phyloP scores from a whole-genome alignment of 1,284 basidiomycete species.

The Dichomitus squalens region DNA sequence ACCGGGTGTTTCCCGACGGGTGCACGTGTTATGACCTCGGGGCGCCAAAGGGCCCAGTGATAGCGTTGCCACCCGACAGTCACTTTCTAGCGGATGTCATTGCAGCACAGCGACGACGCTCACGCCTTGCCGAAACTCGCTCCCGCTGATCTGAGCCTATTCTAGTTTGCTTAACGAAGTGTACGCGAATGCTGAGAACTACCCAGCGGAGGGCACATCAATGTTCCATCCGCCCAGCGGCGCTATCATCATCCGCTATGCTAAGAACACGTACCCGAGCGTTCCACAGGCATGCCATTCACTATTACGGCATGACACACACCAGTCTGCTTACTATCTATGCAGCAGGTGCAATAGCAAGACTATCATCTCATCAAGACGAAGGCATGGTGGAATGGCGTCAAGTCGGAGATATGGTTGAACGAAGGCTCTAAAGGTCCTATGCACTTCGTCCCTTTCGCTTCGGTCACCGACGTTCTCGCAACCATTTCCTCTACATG shows the following conservation, averaged over 20 bases:
- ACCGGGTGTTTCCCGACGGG: no score
- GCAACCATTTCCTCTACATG: not conserved
- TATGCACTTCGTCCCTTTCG: not conserved
- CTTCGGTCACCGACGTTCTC: not conserved
- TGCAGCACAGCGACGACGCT: no score
- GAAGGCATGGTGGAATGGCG: constrained; percentile 56
- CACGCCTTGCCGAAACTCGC: no score
- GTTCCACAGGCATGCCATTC: constrained; percentile 40
- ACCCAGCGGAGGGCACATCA: constrained; percentile 41
- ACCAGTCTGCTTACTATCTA: not conserved
- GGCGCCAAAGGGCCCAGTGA: no score
- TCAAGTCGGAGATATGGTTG: constrained; percentile 28
- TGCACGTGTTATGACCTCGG: no score
- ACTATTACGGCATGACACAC: not conserved
- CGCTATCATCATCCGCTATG: constrained; percentile 52
- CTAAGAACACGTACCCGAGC: constrained; percentile 46
- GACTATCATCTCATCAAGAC: constrained; percentile 45
- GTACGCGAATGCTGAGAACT: not conserved
- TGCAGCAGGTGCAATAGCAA: constrained; percentile 53
- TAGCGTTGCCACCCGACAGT: no score
- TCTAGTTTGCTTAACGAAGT: constrained; percentile 32
- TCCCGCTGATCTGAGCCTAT: no score
- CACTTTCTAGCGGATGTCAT: no score
- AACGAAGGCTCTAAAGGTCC: not conserved
- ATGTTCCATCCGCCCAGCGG: constrained; percentile 41